A percentile compares a stretch with the other conserved stretches of the same genome.
Evolutionary conservation across 2,329 filamentous ascomycete genomes (phyloP).

Genomic region (Sporothrix brasiliensis): DNA sequence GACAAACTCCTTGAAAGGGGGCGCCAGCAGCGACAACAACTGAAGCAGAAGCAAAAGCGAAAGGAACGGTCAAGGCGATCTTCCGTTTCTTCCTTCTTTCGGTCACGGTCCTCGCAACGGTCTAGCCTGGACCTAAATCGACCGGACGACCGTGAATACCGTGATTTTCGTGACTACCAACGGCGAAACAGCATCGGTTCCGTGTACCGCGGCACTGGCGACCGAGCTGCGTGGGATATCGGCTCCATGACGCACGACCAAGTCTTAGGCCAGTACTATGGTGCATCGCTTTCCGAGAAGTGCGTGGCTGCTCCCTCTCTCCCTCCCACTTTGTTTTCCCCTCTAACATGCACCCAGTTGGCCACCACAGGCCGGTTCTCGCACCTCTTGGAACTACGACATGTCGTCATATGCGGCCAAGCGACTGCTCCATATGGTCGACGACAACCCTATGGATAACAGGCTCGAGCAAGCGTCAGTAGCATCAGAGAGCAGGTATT

Average conservation of each 20-base stretch:
- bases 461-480: conserved; percentile 43
- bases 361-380: conserved; percentile 42
- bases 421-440: conserved; percentile 48
- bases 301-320: conserved; percentile 33
- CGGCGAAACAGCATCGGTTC: conserved; percentile 43
- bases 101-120: conserved; percentile 18
- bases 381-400: conserved; percentile 50
- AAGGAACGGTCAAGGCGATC: conserved; percentile 3
- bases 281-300: conserved; percentile 39
- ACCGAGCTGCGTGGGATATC: conserved; percentile 24
- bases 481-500: conserved; percentile 44
- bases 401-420: conserved; percentile 52
- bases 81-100: conserved; percentile 25
- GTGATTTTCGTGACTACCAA: conserved; percentile 11
- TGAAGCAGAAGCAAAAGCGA: neutral
- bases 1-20: conserved; percentile 4
- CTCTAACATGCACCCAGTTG: conserved; percentile 38
- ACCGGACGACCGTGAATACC: neutral
- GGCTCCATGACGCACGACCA: conserved; percentile 43
- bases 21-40: conserved; percentile 33
- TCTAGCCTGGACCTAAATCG: neutral
- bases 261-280: conserved; percentile 39
- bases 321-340: neutral
- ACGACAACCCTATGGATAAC: conserved; percentile 43
- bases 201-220: conserved; percentile 33